Base-by-base conservation (phyloP, 108 stramenopile genomes). In the Nitzschia inconspicua region DNA sequence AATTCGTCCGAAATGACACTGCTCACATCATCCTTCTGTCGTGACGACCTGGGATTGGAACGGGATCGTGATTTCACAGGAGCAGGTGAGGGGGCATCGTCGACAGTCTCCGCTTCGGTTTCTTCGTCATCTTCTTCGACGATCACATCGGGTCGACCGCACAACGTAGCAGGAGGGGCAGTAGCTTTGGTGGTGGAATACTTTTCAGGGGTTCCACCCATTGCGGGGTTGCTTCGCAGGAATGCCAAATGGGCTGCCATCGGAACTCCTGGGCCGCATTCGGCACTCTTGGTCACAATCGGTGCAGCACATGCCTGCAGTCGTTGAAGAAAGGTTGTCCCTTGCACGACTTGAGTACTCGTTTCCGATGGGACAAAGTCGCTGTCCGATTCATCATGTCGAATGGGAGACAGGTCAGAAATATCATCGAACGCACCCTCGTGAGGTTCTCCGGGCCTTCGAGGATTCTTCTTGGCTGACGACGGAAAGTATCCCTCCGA, bases 91-190 rank as follows among this genome's bases (percentile, higher is more conserved):
- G 44, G 36, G 23, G 54, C 47, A 14, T 53, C 39, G 19, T 32
- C 51, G 26, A 39, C 25, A 35, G 43, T 22, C n/a, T n/a, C n/a
- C n/a, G n/a, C n/a, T n/a, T n/a, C n/a, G 43, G 22, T 30, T 36
- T 63, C 62, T 13, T 58, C 48, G 8, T 73, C 72, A 25, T 60
- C 64, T 46, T 60, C 72, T 47, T 66, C 65, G 39, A 75, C 65
- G 10, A 89, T 82, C 0, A 71, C 70, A 51, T 85, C 88, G 2
- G 82, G 80, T 16, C 82, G 65, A 18, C 80, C 83, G 53, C 88
- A 89, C 9, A 88, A 28, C 29, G 57, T 57, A 4, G 77, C 69
- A 5, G 70, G 76, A 24, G 52, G 11, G 46, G 66, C 75, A 29
- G 65, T 60, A 61, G 40, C 71, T 60, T 63, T 46, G 10, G 67